Evolutionary conservation across 345 rosid species (phyloP).

Genomic region (Acer campestre): DNA sequence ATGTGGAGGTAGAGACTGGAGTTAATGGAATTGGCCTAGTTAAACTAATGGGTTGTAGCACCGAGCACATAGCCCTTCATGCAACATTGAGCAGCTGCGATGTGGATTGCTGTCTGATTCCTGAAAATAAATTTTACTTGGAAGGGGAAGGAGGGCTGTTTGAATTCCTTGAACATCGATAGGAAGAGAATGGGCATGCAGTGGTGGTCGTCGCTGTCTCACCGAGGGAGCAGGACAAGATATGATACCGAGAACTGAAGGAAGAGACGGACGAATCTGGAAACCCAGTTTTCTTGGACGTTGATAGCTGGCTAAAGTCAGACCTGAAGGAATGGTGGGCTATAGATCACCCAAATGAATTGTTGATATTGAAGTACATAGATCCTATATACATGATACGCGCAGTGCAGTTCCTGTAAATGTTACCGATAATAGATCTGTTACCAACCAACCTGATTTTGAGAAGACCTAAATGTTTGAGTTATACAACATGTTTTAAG

Average conservation of each 20-base stretch:
- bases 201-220: conserved; percentile 74
- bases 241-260: conserved; percentile 43
- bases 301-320: too few species aligned
- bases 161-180: conserved; percentile 58
- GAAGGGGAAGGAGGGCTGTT: conserved; percentile 77
- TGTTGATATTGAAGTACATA: too few species aligned
- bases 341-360: too few species aligned
- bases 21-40: conserved; percentile 87
- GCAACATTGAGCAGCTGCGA: conserved; percentile 91
- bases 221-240: conserved; percentile 82
- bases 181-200: conserved; percentile 65
- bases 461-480: too few species aligned
- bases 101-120: conserved; percentile 90
- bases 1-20: conserved; percentile 88
- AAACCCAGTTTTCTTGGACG: too few species aligned
- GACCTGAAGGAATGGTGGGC: too few species aligned
- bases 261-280: too few species aligned
- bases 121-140: conserved; percentile 69
- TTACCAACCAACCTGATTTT: too few species aligned
- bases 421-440: too few species aligned
- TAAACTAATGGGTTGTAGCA: conserved; percentile 93
- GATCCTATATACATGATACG: too few species aligned
- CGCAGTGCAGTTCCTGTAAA: too few species aligned
- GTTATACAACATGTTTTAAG: too few species aligned
- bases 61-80: conserved; percentile 86